Conservation (phyloP, 257 asterid genomes). For the Vinca minor region DNA sequence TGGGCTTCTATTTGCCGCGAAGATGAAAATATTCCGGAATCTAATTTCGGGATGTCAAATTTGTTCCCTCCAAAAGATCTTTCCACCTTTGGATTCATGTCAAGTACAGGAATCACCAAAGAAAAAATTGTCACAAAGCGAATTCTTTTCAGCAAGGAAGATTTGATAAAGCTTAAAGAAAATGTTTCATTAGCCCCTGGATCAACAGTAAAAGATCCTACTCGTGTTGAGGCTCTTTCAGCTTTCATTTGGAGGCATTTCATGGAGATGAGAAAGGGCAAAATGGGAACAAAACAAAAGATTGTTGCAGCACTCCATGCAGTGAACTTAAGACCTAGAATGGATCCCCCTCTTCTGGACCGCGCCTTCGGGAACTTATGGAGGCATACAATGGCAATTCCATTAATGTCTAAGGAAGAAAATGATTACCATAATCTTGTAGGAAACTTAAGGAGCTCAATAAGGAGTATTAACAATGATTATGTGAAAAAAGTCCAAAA, state of each 20-base stretch:
- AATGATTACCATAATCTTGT: conserved; percentile 14
- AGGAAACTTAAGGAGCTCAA: conserved; percentile 20
- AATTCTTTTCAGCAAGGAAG: conserved; percentile 27
- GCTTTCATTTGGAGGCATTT: conserved; percentile 35
- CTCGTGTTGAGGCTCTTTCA: conserved; percentile 43
- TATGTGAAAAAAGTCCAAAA: conserved; percentile 15
- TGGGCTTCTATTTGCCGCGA: too few species aligned
- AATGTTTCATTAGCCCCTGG: conserved; percentile 3
- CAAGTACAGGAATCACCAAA: conserved; percentile 6
- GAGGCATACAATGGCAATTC: conserved; percentile 16
- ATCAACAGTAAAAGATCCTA: conserved; percentile 24
- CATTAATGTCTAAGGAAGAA: background rate
- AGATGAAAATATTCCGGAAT: too few species aligned
- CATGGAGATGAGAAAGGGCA: conserved; percentile 9
- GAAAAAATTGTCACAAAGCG: conserved; percentile 24
- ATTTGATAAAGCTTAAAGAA: conserved; percentile 19
- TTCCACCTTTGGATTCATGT: conserved; percentile 14
- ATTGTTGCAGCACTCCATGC: conserved; percentile 20
- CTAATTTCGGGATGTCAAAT: too few species aligned
- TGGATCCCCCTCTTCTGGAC: conserved; percentile 20
- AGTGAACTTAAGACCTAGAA: conserved; percentile 30
- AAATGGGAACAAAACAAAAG: background rate
- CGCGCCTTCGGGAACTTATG: conserved; percentile 24
- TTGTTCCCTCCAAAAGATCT: too few species aligned
- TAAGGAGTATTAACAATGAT: conserved; percentile 20